Evolutionary conservation across 768 basidiomycete species (phyloP).

Genomic region (Boletus vinaceobasis): DNA sequence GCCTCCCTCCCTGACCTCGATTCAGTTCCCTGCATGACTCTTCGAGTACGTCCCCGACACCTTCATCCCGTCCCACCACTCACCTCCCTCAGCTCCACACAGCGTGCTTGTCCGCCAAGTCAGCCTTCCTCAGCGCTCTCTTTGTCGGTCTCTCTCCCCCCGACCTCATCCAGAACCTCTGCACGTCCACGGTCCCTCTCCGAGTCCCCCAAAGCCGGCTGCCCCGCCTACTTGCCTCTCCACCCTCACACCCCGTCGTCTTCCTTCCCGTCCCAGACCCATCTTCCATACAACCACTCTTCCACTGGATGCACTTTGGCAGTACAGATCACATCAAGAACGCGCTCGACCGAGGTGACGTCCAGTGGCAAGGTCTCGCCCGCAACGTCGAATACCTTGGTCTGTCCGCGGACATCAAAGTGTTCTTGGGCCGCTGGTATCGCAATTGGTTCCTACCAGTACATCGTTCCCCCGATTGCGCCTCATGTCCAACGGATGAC

Average conservation of each 20-base stretch:
- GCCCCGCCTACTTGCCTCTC: conserved; percentile 66
- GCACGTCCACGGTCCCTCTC: conserved; percentile 29
- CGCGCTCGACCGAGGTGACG: conserved; percentile 57
- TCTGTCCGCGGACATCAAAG: conserved; percentile 69
- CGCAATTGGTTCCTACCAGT: conserved; percentile 52
- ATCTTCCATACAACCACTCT: conserved; percentile 63
- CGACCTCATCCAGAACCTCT: conserved; percentile 48
- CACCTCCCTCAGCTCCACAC: conserved; percentile 57
- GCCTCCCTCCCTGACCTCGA: conserved; percentile 36
- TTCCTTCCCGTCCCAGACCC: conserved; percentile 76
- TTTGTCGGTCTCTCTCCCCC: conserved; percentile 65
- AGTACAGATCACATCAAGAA: conserved; percentile 60
- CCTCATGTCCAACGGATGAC: conserved; percentile 27
- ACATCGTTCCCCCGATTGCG: conserved; percentile 22
- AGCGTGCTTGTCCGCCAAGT: conserved; percentile 82
- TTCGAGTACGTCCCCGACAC: conserved; percentile 49
- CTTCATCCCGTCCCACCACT: conserved; percentile 4
- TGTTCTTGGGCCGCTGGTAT: conserved; percentile 76
- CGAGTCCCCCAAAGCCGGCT: conserved; percentile 46
- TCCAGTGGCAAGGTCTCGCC: conserved; percentile 85
- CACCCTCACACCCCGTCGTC: conserved; percentile 61
- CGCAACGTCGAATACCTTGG: conserved; percentile 89
- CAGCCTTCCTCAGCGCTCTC: conserved; percentile 64
- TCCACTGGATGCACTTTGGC: conserved; percentile 85
- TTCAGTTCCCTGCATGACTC: conserved; percentile 52